Conservation (phyloP, 129 eudicot genomes). For the Gnaphalium uliginosum region DNA sequence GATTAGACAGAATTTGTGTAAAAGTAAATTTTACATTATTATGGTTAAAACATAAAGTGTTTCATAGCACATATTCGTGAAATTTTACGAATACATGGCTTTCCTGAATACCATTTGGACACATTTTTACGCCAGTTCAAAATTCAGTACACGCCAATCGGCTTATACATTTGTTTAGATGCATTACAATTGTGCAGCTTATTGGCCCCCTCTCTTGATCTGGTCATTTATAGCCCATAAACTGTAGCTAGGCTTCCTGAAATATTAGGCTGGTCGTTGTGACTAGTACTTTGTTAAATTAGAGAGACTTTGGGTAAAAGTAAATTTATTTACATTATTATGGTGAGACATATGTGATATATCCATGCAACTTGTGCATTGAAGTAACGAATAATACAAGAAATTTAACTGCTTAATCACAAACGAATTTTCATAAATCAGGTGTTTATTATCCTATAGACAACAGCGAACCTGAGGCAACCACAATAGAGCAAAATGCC, state of each 20-base stretch:
- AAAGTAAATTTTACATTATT: too few species aligned
- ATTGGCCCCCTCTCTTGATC: neutral
- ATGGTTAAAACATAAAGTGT: too few species aligned
- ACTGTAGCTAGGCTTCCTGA: too few species aligned
- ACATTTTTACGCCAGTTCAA: too few species aligned
- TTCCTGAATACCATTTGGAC: too few species aligned
- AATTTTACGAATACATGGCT: too few species aligned
- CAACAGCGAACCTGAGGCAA: conserved; percentile 26
- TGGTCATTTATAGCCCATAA: too few species aligned
- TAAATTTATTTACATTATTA: too few species aligned
- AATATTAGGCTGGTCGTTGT: neutral
- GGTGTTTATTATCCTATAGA: conserved; percentile 18
- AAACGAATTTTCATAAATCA: neutral
- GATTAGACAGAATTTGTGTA: neutral
- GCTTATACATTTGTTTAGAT: too few species aligned
- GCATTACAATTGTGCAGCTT: too few species aligned
- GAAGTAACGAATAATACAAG: neutral
- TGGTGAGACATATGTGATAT: neutral
- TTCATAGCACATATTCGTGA: too few species aligned
- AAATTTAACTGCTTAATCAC: neutral
- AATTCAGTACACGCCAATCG: too few species aligned
- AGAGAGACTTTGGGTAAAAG: neutral
- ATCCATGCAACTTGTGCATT: neutral
- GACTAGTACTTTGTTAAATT: neutral
- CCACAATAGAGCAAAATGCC: conserved; percentile 20